Evolutionary conservation across 169 alveolate species (phyloP), one percentile per base, ranked within the genome.

Genomic region (Eimeria necatrix): DNA sequence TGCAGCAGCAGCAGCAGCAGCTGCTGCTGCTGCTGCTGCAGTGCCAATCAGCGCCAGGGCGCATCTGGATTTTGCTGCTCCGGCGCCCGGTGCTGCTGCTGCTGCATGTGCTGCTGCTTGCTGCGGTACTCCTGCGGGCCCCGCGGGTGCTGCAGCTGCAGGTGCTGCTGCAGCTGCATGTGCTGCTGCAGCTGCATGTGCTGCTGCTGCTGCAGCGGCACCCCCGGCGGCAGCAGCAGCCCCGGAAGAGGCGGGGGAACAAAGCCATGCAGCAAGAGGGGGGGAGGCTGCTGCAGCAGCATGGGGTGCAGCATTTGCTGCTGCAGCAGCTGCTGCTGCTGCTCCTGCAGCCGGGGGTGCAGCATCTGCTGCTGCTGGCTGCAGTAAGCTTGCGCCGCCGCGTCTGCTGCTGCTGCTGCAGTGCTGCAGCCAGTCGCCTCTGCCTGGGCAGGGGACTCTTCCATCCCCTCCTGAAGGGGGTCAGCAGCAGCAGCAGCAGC

Each of bases 161-260:
- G 14, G 14, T 56, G 83, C 83, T 71, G 83, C 83, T 71, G 83
- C 83, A 32, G 46, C 83, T 26, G 83, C 18, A 5, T 32, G 83
- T 32, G 83, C 74, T 61, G 74, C 74, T 61, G 74, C 74, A 20
- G 74, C 74, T 20, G 74, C 74, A 20, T n/a, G n/a, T 61, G 74
- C 46, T 61, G 74, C 74, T 61, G 74, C 74, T 10, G 74, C 74
- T 6, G 74, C 74, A 26, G 51, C 20, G 51, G 51, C 14, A 10
- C 52, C 1, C 53, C 83, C n/a, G 83, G 83, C 46, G 52, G 83
- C 83, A 71, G 83, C 83, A 71, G 83, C 83, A 71, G 49, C n/a
- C 83, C 83, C 9, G 83, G 83, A 49, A 71, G 83, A 6, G 83
- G 83, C 46, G 74, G 74, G n/a, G 83, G 83, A 8, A 41, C n/a